Evolutionary conservation across 805 yeast species (phyloP).

Genomic region (Myxozyma sirexii): DNA sequence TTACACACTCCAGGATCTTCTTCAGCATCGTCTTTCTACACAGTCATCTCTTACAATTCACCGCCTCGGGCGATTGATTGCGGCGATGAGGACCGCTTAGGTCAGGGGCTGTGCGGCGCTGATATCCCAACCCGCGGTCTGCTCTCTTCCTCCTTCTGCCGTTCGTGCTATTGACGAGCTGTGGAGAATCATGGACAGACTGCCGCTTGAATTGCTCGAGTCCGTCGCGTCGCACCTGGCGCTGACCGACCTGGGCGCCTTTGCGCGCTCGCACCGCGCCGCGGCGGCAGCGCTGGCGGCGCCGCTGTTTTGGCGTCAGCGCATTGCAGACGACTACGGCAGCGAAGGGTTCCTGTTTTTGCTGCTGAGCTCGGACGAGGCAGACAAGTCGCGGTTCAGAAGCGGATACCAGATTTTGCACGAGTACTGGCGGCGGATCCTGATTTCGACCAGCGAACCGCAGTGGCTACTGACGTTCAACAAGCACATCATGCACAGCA

Average conservation of each 20-base stretch:
- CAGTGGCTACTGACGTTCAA: not conserved
- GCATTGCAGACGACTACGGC: conserved; percentile 7
- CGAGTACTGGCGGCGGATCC: not conserved
- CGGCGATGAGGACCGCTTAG: not conserved
- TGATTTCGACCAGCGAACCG: not conserved
- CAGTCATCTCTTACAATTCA: no score
- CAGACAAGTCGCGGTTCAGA: not conserved
- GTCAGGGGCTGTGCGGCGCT: not conserved
- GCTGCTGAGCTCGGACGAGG: not conserved
- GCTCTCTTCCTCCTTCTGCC: not conserved
- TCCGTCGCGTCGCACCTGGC: not conserved
- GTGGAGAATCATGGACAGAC: not conserved
- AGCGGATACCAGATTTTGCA: not conserved
- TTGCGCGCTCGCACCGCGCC: not conserved
- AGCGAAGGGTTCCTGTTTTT: conserved; percentile 3
- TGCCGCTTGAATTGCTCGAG: not conserved
- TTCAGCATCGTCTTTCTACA: no score
- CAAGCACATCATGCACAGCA: not conserved
- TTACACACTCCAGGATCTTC: no score
- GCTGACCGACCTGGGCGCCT: not conserved
- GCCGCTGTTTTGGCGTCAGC: not conserved
- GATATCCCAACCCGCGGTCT: not conserved
- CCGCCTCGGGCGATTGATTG: not conserved
- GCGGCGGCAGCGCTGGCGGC: not conserved
- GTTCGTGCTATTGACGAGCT: not conserved